Conservation (phyloP, 768 basidiomycete species). For the Boletus huronensis region DNA sequence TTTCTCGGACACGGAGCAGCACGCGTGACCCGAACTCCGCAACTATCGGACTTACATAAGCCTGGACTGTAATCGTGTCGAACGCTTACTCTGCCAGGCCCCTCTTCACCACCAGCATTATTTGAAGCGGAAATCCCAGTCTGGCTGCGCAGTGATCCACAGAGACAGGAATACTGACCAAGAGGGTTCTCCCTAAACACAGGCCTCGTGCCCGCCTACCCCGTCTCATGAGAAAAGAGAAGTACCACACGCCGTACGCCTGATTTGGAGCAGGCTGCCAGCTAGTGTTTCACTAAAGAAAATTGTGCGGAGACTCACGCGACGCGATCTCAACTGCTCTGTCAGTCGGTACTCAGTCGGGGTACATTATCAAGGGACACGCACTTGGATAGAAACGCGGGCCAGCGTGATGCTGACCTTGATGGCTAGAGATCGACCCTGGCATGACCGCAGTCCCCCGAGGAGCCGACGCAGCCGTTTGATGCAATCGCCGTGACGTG, state of each 20-base stretch:
- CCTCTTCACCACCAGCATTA: background rate
- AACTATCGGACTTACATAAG: conserved; percentile 27
- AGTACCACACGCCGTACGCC: background rate
- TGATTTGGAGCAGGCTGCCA: conserved; percentile 7
- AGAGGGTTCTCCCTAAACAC: conserved; percentile 1
- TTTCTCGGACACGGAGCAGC: conserved; percentile 15
- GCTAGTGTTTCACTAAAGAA: conserved; percentile 14
- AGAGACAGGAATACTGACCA: background rate
- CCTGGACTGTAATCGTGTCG: background rate
- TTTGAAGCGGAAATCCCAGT: background rate
- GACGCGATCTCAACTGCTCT: conserved; percentile 2
- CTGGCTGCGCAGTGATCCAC: background rate
- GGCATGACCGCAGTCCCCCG: conserved; percentile 30
- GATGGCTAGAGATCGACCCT: conserved; percentile 28
- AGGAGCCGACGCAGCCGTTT: conserved; percentile 37
- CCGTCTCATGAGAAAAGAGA: conserved; percentile 12
- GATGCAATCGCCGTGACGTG: conserved; percentile 39
- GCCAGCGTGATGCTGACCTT: conserved; percentile 34
- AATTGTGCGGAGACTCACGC: background rate
- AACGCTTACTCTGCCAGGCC: background rate
- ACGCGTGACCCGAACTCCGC: conserved; percentile 31
- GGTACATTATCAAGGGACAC: conserved; percentile 7
- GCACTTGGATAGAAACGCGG: conserved; percentile 9
- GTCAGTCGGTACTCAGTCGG: conserved; percentile 5
- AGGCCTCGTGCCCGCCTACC: conserved; percentile 1